Evolutionary conservation across 2,329 filamentous ascomycete genomes (phyloP), one percentile per base, ranked within the genome.

Genomic region (Didymella exigua): DNA sequence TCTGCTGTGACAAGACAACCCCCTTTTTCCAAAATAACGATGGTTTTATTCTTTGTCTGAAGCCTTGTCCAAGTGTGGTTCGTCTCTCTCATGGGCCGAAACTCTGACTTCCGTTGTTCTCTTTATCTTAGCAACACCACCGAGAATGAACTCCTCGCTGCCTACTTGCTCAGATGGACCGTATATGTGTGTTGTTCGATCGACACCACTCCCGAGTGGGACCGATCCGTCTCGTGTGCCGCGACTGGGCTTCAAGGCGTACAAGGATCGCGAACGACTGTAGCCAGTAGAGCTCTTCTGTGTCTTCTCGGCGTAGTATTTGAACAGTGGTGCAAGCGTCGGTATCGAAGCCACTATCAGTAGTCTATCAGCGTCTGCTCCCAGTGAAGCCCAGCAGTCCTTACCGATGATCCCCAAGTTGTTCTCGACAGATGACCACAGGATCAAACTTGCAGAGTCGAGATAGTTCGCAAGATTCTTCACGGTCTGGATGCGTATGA

Each of bases 401-500:
- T 8, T 30, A 34, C 42, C 30, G 14, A 62, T 58, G 16, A 62
- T 60, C 9, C 60, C 60, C 18, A 60, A n/a, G 11, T 62, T 62
- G 33, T 62, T 62, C 23, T 60, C 60, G 14, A 62, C 40, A 3
- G 54, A 40, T 7, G 60, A 62, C 60, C 60, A 60, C 58, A 62
- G 58, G n/a, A 62, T 62, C 14, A 60, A 36, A 5, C 49, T 58
- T 7, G 45, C 26, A 2, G 57, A 62, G 29, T 62, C 58, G 29
- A 62, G 60, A 7, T 62, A 62, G 40, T 62, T 60, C 29, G 58
- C 45, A 5, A 62, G 40, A 11, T 46, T 58, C n/a, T 51, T 41
- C 37, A 62, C 41, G 9, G 58, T 58, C 4, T 41, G 51, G 16
- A 60, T 62, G 30, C 60, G 58, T 1, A 62, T 36, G 6, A 60